phyloP scores from a whole-genome alignment of 1,139 yeast species.

The Insectozyma bohioensis region DNA sequence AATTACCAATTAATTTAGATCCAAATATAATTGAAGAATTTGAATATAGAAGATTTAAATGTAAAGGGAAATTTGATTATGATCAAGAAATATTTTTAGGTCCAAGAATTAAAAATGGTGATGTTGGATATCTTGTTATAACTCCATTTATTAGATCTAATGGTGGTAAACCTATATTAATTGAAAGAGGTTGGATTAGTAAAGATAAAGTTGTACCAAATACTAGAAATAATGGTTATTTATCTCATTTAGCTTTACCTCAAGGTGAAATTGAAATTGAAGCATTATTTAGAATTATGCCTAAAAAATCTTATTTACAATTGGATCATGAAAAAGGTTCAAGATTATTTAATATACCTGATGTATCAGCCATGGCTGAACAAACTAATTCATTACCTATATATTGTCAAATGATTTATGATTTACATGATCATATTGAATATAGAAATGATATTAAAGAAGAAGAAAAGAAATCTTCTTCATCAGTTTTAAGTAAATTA shows the following conservation, averaged over 20 bases:
- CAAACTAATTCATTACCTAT: slow-evolving; percentile 69
- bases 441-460: slow-evolving; percentile 29
- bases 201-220: slow-evolving; percentile 70
- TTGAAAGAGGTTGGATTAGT: slow-evolving; percentile 92
- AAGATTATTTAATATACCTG: slow-evolving; percentile 67
- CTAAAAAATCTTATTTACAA: slow-evolving; percentile 67
- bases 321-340: slow-evolving; percentile 70
- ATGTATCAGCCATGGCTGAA: slow-evolving; percentile 77
- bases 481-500: slow-evolving; percentile 15
- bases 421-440: slow-evolving; percentile 60
- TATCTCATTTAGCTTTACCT: slow-evolving; percentile 69
- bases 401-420: slow-evolving; percentile 74
- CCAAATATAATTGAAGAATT: slow-evolving; percentile 62
- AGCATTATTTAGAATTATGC: slow-evolving; percentile 74
- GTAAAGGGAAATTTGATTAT: slow-evolving; percentile 79
- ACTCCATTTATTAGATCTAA: slow-evolving; percentile 78
- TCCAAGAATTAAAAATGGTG: slow-evolving; percentile 77
- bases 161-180: slow-evolving; percentile 69
- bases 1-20: slow-evolving; percentile 60
- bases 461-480: slow-evolving; percentile 9
- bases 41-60: slow-evolving; percentile 74
- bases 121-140: slow-evolving; percentile 73
- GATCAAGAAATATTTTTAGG: slow-evolving; percentile 90
- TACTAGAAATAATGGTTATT: slow-evolving; percentile 48
- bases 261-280: slow-evolving; percentile 70